These are phyloP conservation scores for Acrocalymma vagum DNA, from an alignment of 2,329 filamentous ascomycete species.

Conservation along the genomic window DNA sequence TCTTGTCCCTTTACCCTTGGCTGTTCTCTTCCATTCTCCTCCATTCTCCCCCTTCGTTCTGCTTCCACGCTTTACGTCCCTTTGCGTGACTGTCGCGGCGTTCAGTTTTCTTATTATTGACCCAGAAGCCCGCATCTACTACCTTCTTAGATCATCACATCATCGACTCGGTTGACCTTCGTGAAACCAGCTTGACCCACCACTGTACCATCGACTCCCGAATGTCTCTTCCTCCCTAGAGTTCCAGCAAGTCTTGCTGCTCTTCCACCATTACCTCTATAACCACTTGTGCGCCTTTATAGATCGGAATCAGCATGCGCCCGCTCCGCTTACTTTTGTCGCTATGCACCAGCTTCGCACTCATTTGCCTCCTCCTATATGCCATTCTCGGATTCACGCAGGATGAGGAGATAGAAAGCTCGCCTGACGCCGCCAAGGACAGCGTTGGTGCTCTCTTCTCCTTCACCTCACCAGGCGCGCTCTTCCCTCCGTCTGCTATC, in stretches of 20 bases:
- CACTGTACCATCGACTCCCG: slow-evolving; percentile 24
- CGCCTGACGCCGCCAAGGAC: slow-evolving; percentile 33
- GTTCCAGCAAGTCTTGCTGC: slow-evolving; percentile 35
- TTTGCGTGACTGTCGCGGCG: too few species aligned
- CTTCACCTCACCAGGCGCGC: slow-evolving; percentile 72
- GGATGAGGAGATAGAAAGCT: slow-evolving; percentile 22
- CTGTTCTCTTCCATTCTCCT: too few species aligned
- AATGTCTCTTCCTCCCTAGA: slow-evolving; percentile 29
- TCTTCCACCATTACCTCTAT: slow-evolving; percentile 7
- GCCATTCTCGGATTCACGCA: slow-evolving; percentile 36
- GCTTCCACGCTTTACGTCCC: too few species aligned
- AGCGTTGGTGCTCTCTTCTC: slow-evolving; percentile 55
- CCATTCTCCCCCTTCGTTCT: too few species aligned
- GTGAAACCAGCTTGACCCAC: too few species aligned
- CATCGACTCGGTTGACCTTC: too few species aligned
- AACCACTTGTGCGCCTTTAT: slow-evolving; percentile 10
- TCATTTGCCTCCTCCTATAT: slow-evolving; percentile 55
- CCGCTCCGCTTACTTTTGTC: slow-evolving; percentile 50
- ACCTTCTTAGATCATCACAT: too few species aligned
- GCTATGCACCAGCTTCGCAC: slow-evolving; percentile 52
- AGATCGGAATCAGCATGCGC: slow-evolving; percentile 39
- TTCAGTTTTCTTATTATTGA: too few species aligned
- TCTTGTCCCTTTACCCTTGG: too few species aligned
- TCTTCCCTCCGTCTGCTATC: slow-evolving; percentile 94
- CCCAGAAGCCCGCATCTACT: too few species aligned